These are phyloP conservation scores for Gaeumannomyces sp. DNA, from an alignment of 2,329 filamentous ascomycete genomes.

Conservation along the genomic window DNA sequence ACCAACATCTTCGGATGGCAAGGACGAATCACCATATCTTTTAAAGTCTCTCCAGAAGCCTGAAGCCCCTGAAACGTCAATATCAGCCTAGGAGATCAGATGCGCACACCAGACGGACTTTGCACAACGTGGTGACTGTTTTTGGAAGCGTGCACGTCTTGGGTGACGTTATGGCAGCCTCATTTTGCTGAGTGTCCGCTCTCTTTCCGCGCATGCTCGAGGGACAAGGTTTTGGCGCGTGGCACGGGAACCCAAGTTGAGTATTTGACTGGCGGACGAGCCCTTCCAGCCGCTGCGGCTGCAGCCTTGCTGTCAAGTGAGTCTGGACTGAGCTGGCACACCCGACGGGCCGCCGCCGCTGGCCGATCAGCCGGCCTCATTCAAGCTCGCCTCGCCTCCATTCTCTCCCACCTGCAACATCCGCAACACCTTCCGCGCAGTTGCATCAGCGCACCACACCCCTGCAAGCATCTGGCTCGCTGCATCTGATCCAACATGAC, in stretches of 20 bases:
- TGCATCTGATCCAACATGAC: constrained; percentile 11
- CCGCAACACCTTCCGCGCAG: neutral
- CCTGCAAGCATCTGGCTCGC: neutral
- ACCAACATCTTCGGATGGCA: no score
- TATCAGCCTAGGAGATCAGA: no score
- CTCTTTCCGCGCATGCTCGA: neutral
- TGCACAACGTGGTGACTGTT: no score
- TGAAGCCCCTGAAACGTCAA: neutral
- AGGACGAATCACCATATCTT: no score
- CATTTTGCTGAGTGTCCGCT: no score
- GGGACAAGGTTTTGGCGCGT: neutral
- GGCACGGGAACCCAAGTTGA: neutral
- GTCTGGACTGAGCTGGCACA: neutral
- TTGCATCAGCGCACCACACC: neutral
- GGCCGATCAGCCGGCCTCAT: neutral
- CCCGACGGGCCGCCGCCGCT: neutral
- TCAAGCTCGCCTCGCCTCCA: neutral
- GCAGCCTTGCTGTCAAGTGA: neutral
- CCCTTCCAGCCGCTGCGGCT: neutral
- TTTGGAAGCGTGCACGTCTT: neutral
- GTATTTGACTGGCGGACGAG: neutral
- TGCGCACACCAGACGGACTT: no score
- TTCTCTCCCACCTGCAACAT: neutral
- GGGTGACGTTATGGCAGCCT: neutral
- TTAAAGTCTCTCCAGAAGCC: no score